These are phyloP conservation scores for Ammopiptanthus mongolicus DNA, from an alignment of 306 rosid genomes.

Conservation along the genomic window DNA sequence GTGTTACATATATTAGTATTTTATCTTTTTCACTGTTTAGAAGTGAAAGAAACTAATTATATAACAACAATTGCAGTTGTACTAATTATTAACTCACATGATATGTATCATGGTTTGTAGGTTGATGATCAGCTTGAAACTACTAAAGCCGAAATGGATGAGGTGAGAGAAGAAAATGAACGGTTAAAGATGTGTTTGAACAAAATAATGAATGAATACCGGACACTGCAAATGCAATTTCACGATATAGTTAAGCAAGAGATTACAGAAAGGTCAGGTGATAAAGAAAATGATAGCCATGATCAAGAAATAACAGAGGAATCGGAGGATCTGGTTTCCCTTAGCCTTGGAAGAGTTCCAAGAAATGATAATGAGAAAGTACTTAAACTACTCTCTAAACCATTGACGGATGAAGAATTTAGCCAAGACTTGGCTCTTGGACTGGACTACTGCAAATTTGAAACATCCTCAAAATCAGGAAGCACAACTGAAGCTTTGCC, in stretches of 20 bases:
- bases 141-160: conserved; percentile 62
- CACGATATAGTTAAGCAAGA: conserved; percentile 38
- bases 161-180: conserved; percentile 71
- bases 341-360: conserved; percentile 63
- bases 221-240: conserved; percentile 58
- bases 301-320: conserved; percentile 37
- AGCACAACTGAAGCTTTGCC: conserved; percentile 33
- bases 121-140: conserved; percentile 51
- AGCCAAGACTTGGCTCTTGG: conserved; percentile 56
- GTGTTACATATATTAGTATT: neutral
- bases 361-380: conserved; percentile 30
- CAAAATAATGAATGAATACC: conserved; percentile 59
- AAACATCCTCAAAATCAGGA: conserved; percentile 47
- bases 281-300: neutral
- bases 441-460: conserved; percentile 53
- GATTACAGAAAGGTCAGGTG: conserved; percentile 22
- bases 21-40: neutral
- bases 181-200: conserved; percentile 59
- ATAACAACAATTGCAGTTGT: neutral
- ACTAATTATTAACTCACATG: neutral
- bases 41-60: neutral
- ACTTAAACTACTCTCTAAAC: conserved; percentile 16
- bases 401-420: conserved; percentile 19
- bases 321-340: conserved; percentile 63
- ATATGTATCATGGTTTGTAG: neutral